Evolutionary conservation across 768 basidiomycete genomes (phyloP).

Genomic region (Ramaria sp.): DNA sequence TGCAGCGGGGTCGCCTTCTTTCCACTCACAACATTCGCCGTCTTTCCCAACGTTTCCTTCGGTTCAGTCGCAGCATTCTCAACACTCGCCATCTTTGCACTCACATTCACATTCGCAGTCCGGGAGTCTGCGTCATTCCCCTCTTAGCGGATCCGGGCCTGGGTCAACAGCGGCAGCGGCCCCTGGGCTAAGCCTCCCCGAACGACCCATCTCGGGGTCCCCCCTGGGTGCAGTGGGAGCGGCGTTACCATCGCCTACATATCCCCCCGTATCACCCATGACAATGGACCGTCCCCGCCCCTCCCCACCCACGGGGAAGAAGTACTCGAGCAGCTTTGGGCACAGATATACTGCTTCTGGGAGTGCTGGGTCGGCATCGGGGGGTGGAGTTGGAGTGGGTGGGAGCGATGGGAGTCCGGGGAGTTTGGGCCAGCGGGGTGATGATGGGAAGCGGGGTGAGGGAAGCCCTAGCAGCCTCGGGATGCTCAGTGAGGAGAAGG

Average conservation of each 20-base stretch:
- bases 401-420: conserved; percentile 22
- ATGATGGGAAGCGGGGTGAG: too few species aligned
- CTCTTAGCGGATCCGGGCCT: conserved; percentile 20
- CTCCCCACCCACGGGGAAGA: conserved; percentile 36
- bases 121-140: conserved; percentile 36
- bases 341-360: conserved; percentile 41
- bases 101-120: too few species aligned
- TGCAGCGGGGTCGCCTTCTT: conserved; percentile 29
- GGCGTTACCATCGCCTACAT: background rate
- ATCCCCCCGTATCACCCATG: background rate
- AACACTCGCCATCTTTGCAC: too few species aligned
- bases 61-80: too few species aligned
- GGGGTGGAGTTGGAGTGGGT: too few species aligned
- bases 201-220: too few species aligned
- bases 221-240: background rate
- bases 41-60: too few species aligned
- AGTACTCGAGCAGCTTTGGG: conserved; percentile 73
- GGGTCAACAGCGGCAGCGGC: conserved; percentile 1
- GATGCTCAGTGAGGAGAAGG: too few species aligned
- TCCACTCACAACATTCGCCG: conserved; percentile 23
- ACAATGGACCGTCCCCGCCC: background rate
- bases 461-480: background rate
- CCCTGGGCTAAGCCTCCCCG: conserved; percentile 26
- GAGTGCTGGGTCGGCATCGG: conserved; percentile 11
- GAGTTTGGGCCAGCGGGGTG: conserved; percentile 6